A percentile compares a stretch with the other conserved stretches of the same genome.
Evolutionary conservation across 768 basidiomycete genomes (phyloP).

Genomic region (Termitomyces sp.): DNA sequence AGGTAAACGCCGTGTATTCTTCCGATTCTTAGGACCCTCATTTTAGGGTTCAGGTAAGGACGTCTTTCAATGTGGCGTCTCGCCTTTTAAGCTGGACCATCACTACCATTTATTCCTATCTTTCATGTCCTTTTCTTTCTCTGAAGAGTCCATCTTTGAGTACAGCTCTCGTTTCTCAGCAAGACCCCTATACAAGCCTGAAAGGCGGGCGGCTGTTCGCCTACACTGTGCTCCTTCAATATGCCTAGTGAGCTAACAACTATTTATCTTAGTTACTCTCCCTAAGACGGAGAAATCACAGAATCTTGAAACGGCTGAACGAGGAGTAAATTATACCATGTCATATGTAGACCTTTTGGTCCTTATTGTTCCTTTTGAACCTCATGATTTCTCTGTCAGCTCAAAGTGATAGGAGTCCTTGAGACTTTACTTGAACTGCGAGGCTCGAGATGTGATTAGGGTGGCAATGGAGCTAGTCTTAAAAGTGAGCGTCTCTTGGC

Average conservation of each 20-base stretch:
- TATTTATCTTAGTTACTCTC: not conserved
- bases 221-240: not conserved
- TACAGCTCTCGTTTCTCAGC: not conserved
- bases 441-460: not conserved
- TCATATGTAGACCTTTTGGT: not conserved
- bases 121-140: slow-evolving; percentile 7
- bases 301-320: not conserved
- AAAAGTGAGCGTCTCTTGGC: not conserved
- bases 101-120: not conserved
- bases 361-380: not conserved
- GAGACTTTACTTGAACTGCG: not conserved
- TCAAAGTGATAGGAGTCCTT: not conserved
- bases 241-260: not conserved
- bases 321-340: not conserved
- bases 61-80: slow-evolving; percentile 5
- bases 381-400: not conserved
- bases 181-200: not conserved
- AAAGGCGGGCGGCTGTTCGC: not conserved
- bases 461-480: not conserved
- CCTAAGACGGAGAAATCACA: not conserved
- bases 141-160: not conserved
- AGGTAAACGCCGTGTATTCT: not conserved
- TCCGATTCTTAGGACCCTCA: not conserved
- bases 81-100: not conserved
- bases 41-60: not conserved